These are phyloP conservation scores for Ceriops zippeliana DNA, from an alignment of 345 rosid species.

Conservation along the genomic window DNA sequence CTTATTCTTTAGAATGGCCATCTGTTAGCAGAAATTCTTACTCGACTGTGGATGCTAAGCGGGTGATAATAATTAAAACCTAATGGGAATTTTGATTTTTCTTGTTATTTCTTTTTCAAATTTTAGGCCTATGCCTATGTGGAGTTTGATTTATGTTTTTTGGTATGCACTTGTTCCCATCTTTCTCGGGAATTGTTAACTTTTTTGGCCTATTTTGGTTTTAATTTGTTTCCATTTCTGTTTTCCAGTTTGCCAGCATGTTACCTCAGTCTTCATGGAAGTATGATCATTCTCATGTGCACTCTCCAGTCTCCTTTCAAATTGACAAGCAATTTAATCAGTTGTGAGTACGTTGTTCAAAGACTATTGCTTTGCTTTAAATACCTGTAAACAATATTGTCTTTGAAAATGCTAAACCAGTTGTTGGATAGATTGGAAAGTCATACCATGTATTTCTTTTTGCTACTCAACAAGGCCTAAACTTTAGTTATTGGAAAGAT, in stretches of 20 bases:
- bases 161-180: too few relatives aligned
- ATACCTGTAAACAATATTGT: background rate
- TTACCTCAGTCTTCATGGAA: conserved; percentile 55
- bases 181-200: background rate
- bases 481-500: too few relatives aligned
- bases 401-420: background rate
- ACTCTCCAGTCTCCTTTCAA: conserved; percentile 36
- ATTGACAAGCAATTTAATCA: conserved; percentile 76
- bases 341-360: conserved; percentile 51
- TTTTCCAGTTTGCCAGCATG: conserved; percentile 42
- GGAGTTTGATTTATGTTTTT: too few relatives aligned
- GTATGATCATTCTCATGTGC: conserved; percentile 38
- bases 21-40: conserved; percentile 32
- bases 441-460: background rate
- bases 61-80: conserved; percentile 28
- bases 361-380: background rate
- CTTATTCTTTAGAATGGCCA: conserved; percentile 43
- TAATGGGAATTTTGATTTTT: background rate
- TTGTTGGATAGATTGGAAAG: background rate
- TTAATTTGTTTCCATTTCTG: conserved; percentile 12
- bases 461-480: background rate
- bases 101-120: background rate
- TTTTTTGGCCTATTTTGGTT: background rate
- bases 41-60: conserved; percentile 33
- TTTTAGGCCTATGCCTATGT: too few relatives aligned